These are phyloP conservation scores for Calonectria henricotiae DNA, from an alignment of 2,329 filamentous ascomycete genomes.

Conservation along the genomic window DNA sequence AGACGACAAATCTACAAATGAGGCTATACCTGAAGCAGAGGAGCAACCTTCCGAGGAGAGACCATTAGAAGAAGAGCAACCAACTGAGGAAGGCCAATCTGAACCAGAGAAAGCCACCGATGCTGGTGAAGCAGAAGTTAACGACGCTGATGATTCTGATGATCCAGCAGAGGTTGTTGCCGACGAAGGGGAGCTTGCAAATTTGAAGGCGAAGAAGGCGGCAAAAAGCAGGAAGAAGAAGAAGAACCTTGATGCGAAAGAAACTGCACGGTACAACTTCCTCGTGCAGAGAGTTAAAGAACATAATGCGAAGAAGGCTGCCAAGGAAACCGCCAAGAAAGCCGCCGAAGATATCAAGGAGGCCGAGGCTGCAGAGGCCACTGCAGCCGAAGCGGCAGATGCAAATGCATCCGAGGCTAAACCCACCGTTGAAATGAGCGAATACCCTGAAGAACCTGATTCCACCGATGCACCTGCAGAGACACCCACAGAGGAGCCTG, in stretches of 20 bases:
- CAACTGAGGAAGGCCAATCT: neutral
- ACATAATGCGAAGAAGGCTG: slow-evolving; percentile 1
- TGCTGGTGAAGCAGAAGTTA: neutral
- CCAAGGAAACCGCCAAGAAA: slow-evolving; percentile 7
- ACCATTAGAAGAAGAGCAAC: slow-evolving; percentile 30
- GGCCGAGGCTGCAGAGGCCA: neutral
- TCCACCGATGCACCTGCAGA: neutral
- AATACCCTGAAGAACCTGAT: slow-evolving; percentile 5
- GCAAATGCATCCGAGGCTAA: neutral
- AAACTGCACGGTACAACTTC: neutral
- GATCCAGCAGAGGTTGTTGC: neutral
- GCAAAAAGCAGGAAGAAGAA: slow-evolving; percentile 37
- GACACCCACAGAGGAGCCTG: neutral
- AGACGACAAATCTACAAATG: slow-evolving; percentile 26
- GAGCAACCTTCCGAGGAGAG: slow-evolving; percentile 5
- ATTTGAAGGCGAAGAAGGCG: slow-evolving; percentile 43
- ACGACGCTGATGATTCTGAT: slow-evolving; percentile 12
- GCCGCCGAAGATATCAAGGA: slow-evolving; percentile 5
- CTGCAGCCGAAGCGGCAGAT: slow-evolving; percentile 10
- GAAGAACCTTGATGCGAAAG: neutral
- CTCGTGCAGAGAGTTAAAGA: neutral
- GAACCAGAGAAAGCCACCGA: neutral
- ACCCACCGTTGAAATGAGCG: neutral
- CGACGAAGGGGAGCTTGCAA: slow-evolving; percentile 40
- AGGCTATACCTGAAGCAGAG: slow-evolving; percentile 22